A percentile compares a stretch with the other conserved stretches of the same genome.
phyloP scores from a whole-genome alignment of 371 early-diverging fungal species.

The Dentiscutata heterogama region DNA sequence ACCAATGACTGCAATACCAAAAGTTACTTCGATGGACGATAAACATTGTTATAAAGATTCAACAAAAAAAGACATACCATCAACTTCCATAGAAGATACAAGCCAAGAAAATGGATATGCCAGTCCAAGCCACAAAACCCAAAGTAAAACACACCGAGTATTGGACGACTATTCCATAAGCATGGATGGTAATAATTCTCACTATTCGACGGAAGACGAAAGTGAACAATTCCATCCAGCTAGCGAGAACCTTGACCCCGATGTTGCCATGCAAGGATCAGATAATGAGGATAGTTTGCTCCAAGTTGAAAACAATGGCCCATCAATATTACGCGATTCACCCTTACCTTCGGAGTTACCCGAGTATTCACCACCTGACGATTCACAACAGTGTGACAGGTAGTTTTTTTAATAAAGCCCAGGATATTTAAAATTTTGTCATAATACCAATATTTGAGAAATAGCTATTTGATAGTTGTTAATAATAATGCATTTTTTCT shows the following conservation, averaged over 20 bases:
- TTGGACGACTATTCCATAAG: slow-evolving; percentile 22
- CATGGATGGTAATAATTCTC: slow-evolving; percentile 20
- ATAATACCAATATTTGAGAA: too few relatives aligned
- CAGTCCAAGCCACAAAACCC: neutral
- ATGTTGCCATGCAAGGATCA: neutral
- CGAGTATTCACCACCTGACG: slow-evolving; percentile 12
- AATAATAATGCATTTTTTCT: too few relatives aligned
- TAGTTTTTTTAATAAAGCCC: too few relatives aligned
- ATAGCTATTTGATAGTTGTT: too few relatives aligned
- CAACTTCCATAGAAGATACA: slow-evolving; percentile 17
- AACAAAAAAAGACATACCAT: slow-evolving; percentile 29
- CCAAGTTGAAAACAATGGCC: slow-evolving; percentile 6
- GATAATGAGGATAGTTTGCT: neutral
- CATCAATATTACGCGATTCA: slow-evolving; percentile 27
- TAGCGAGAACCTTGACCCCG: slow-evolving; percentile 1
- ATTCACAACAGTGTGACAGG: neutral
- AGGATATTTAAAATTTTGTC: neutral
- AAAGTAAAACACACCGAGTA: neutral
- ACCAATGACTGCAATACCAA: slow-evolving; percentile 14
- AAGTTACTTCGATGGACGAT: slow-evolving; percentile 22
- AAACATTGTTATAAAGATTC: slow-evolving; percentile 36
- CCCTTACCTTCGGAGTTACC: slow-evolving; percentile 15
- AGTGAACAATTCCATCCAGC: slow-evolving; percentile 28
- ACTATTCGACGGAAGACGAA: slow-evolving; percentile 28
- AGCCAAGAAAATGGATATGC: slow-evolving; percentile 2